Evolutionary conservation across 2,329 filamentous ascomycete species (phyloP), one percentile per base, ranked within the genome.

Genomic region (Fusarium kyushuense): DNA sequence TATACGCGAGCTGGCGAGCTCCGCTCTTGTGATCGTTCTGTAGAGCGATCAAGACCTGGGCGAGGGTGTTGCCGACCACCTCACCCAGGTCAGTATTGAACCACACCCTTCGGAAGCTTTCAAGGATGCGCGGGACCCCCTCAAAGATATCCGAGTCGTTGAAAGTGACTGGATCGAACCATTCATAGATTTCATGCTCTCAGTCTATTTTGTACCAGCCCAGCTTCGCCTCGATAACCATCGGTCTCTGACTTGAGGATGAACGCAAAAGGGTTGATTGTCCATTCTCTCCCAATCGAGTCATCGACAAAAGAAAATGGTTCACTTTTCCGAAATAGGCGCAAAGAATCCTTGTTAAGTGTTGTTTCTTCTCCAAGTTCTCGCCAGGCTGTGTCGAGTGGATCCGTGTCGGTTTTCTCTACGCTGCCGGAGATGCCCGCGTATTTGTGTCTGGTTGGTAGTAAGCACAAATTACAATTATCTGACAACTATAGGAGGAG

Each of bases 381-480:
- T 16, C 89, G 83, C 82, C 85, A 86, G 27, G 89, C 89, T 1
- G 89, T 85, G 5, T 81, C 78, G 8, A 88, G 75, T 0, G 89
- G 85, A 23, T 76, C 82, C 5, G 78, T 59, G 68, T 91, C 89
- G 0, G 76, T 73, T 8, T 78, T 53, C 5, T 90, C 85, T 51
- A 92, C 85, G 55, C 82, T 84, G 36, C 89, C 89, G 0, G 88
- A 88, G 19, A 91, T 85, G 1, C 89, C 86, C 1, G 87, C 88
- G 49, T 88, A 83, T 72, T 84, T 87, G 72, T 84, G 83, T 71
- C 84, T 85, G 63, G 47, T 17, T 29, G 8, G 25, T 25, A 46
- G 33, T 40, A 47, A 60, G 63, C 36, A 32, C 25, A 27, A 30
- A 29, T 51, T 4, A 25, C 43, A 35, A 38, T 21, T 38, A n/a